Evolutionary conservation across 139 green algal species (phyloP).

Genomic region (Coelastrella sp.): DNA sequence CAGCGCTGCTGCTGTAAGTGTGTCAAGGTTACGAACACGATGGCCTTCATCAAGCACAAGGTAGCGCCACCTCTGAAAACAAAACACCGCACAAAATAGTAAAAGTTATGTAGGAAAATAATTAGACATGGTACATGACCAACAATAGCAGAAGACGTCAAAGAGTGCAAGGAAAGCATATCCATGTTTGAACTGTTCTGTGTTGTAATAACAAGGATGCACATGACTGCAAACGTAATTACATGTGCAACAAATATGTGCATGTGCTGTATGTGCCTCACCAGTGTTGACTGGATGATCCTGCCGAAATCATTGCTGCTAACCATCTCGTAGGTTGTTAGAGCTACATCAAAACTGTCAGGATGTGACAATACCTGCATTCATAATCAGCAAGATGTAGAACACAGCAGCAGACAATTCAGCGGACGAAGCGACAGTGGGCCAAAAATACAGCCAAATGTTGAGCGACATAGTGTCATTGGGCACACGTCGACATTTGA

Average conservation of each 20-base stretch:
- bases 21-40: conserved; percentile 68
- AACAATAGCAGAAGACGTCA: no score
- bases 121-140: no score
- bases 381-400: no score
- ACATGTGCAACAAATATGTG: neutral
- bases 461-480: neutral
- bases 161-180: conserved; percentile 29
- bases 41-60: conserved; percentile 72
- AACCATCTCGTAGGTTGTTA: conserved; percentile 81
- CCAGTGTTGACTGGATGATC: conserved; percentile 54
- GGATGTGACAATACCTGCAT: conserved; percentile 66
- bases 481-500: neutral
- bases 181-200: no score
- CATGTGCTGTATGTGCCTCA: neutral
- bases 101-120: no score
- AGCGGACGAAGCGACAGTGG: neutral
- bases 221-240: no score
- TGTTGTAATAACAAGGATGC: no score
- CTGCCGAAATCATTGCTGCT: conserved; percentile 60
- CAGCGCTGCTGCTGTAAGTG: conserved; percentile 21
- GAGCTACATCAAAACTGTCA: conserved; percentile 72
- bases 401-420: neutral
- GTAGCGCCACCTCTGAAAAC: conserved; percentile 60
- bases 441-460: no score
- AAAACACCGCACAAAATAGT: no score